Evolutionary conservation across 2,329 filamentous ascomycete genomes (phyloP), one percentile per base, ranked within the genome.

Genomic region (Alternaria sp.): DNA sequence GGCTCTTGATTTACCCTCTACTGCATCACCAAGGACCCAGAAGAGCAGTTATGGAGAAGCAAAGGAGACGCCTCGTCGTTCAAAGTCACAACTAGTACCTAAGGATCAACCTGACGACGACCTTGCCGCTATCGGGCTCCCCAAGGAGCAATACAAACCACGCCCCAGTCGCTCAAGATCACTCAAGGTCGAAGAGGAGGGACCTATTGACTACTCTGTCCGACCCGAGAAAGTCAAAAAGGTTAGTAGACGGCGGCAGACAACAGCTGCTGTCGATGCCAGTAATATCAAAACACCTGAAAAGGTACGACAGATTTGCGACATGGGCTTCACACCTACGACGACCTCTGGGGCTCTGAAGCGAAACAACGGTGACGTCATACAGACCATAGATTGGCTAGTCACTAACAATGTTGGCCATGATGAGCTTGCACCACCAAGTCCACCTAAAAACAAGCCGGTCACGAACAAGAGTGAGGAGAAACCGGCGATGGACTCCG

Each of bases 151-250:
- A 53, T 79, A 79, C 53, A 74, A 75, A 36, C 75, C 77, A 32
- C 73, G 75, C 10, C 76, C 77, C 11, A 78, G 72, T 56, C 75
- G 76, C 12, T 78, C 77, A 25, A 69, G 77, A 38, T 79, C 77
- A n/a, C 58, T 67, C 9, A 75, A 66, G 25, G 28, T 69, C 22
- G 55, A 54, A 28, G 41, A 56, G 5, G 60, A 70, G 38, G 65
- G 74, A 20, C 46, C 68, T 3, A 64, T 74, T 20, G 73, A 78
- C 54, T 75, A 74, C 34, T 77, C 74, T 3, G 36, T 73, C 22
- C 69, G 55, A 36, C 72, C 73, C 20, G 73, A 79, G 52, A 75
- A 70, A 30, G 63, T 65, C 11, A 70, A 58, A 22, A 72, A 65
- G 52, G 48, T 60, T 11, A 53, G 57, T 9, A 74, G 64, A 65